phyloP scores from a whole-genome alignment of 345 rosid species.

The Rhizophora apiculata region DNA sequence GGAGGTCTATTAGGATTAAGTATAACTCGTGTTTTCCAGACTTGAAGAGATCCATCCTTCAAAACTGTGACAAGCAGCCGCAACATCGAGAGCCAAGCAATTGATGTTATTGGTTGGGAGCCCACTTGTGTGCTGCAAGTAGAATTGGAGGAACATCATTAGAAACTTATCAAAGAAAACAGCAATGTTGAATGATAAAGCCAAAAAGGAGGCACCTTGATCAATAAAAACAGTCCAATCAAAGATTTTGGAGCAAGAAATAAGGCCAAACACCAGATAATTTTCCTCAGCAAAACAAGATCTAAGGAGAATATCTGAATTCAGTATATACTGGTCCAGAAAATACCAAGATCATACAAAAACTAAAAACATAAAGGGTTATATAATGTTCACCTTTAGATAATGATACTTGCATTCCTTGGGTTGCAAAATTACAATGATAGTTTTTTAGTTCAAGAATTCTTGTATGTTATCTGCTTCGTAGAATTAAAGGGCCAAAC shows the following conservation, averaged over 20 bases:
- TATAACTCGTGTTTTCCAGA: constrained; percentile 80
- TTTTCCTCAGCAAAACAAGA: not conserved
- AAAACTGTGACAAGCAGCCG: constrained; percentile 80
- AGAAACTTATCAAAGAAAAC: constrained; percentile 2
- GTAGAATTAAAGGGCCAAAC: not conserved
- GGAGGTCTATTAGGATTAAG: constrained; percentile 89
- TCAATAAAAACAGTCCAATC: not conserved
- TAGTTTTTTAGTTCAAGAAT: not conserved
- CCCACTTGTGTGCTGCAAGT: constrained; percentile 76
- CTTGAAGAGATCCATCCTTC: constrained; percentile 91
- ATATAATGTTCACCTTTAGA: not conserved
- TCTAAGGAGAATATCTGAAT: not conserved
- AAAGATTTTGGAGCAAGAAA: not conserved
- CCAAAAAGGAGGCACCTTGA: not conserved
- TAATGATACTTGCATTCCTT: not conserved
- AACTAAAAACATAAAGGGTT: no score
- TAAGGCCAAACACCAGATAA: not conserved
- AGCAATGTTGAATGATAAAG: not conserved
- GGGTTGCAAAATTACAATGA: not conserved
- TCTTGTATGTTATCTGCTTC: not conserved
- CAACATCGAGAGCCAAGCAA: constrained; percentile 84
- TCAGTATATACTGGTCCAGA: not conserved
- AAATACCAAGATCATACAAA: not conserved
- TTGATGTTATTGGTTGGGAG: constrained; percentile 85
- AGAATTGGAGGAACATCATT: not conserved